These are phyloP conservation scores for Eudorina sp. DNA, from an alignment of 139 green algal genomes.

Conservation along the genomic window DNA sequence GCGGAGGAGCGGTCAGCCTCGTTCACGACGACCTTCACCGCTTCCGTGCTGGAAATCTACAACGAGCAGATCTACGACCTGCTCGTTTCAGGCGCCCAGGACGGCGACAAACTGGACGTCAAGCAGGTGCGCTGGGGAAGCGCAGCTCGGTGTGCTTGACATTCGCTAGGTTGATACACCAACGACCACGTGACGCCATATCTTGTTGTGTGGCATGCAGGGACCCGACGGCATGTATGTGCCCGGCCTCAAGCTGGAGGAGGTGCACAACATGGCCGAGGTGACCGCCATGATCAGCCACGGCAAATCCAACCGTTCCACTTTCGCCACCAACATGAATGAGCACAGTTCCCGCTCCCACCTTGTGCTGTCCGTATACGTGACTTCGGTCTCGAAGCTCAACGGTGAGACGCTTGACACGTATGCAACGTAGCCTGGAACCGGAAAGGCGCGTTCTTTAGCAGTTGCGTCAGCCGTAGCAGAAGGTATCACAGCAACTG, in stretches of 20 bases:
- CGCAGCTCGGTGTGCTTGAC: too few species aligned
- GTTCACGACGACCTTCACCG: constrained; percentile 68
- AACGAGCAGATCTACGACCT: constrained; percentile 83
- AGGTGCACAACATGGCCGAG: constrained; percentile 58
- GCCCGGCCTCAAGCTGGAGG: constrained; percentile 60
- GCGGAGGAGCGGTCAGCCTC: constrained; percentile 62
- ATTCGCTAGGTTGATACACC: too few species aligned
- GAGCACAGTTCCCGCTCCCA: constrained; percentile 80
- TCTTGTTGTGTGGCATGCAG: too few species aligned
- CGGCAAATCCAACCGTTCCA: constrained; percentile 72
- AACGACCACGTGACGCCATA: too few species aligned
- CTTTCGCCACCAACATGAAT: constrained; percentile 86
- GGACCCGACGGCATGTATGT: constrained; percentile 68
- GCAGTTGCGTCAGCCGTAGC: too few species aligned
- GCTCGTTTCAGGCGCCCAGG: constrained; percentile 60
- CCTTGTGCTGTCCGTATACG: constrained; percentile 79
- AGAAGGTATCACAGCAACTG: too few species aligned
- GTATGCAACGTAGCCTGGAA: neutral
- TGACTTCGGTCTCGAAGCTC: constrained; percentile 25
- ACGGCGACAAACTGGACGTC: constrained; percentile 75
- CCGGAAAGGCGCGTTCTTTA: too few species aligned
- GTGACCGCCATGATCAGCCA: constrained; percentile 61
- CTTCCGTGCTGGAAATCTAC: constrained; percentile 85
- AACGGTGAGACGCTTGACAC: neutral
- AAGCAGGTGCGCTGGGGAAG: constrained; percentile 59